Evolutionary conservation across 1,284 basidiomycete species (phyloP).

Genomic region (Cutaneotrichosporon daszewskae): DNA sequence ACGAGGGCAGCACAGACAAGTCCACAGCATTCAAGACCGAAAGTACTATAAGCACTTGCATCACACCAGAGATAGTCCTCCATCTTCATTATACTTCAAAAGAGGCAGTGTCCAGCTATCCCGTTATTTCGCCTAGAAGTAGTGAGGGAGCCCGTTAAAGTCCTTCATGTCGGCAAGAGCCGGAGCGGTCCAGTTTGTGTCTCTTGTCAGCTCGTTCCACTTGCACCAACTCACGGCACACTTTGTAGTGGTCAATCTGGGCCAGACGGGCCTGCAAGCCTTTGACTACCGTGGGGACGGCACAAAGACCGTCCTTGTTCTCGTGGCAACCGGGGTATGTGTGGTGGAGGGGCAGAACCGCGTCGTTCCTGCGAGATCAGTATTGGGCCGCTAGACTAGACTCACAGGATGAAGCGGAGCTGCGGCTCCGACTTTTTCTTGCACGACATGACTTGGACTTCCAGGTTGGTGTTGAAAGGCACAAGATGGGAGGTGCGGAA

Average conservation of each 20-base stretch:
- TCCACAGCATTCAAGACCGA: no score
- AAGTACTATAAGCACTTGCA: no score
- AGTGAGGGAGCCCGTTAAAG: no score
- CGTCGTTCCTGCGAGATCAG: slow-evolving; percentile 66
- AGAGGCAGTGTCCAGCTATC: no score
- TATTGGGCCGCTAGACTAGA: neutral
- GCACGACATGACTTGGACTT: slow-evolving; percentile 41
- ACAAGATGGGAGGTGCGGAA: slow-evolving; percentile 65
- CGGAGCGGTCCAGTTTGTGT: no score
- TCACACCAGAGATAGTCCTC: no score
- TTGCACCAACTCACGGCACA: slow-evolving; percentile 54
- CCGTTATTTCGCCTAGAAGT: no score
- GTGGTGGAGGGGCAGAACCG: slow-evolving; percentile 71
- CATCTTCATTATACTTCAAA: no score
- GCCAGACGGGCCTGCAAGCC: slow-evolving; percentile 63
- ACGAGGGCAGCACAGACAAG: no score
- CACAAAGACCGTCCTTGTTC: slow-evolving; percentile 70
- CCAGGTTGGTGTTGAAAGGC: slow-evolving; percentile 60
- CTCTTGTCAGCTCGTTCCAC: no score
- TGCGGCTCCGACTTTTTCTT: slow-evolving; percentile 29
- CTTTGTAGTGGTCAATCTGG: slow-evolving; percentile 68
- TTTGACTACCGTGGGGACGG: slow-evolving; percentile 65
- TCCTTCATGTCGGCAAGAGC: no score
- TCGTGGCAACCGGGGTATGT: slow-evolving; percentile 62
- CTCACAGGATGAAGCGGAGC: slow-evolving; percentile 41